Evolutionary conservation across 805 yeast genomes (phyloP).

Genomic region (Candida railenensis): DNA sequence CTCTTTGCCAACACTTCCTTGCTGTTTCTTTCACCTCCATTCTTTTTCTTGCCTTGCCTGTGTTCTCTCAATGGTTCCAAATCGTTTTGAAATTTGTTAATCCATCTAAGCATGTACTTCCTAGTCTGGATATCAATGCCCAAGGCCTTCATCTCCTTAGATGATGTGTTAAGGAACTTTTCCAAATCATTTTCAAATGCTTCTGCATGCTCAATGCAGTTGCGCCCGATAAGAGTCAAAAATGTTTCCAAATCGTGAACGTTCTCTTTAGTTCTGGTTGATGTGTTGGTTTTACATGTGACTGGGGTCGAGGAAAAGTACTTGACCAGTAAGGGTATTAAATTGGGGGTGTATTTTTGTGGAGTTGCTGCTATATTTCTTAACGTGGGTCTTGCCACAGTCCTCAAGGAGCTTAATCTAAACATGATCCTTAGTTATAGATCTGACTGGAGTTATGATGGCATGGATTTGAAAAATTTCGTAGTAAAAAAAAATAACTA

Average conservation of each 20-base stretch:
- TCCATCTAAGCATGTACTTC: constrained; percentile 72
- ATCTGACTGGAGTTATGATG: not conserved
- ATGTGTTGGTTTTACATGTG: constrained; percentile 51
- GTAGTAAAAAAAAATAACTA: no score
- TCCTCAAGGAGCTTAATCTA: not conserved
- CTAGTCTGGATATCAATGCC: constrained; percentile 77
- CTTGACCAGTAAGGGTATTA: not conserved
- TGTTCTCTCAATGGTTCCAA: constrained; percentile 53
- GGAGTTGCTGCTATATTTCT: not conserved
- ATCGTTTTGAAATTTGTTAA: constrained; percentile 61
- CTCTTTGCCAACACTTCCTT: constrained; percentile 51
- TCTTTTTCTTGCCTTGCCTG: constrained; percentile 66
- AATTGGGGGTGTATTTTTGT: not conserved
- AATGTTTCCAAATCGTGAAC: constrained; percentile 69
- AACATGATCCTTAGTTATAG: no score
- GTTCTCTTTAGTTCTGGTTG: constrained; percentile 43
- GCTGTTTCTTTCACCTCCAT: constrained; percentile 85
- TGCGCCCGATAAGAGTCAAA: constrained; percentile 76
- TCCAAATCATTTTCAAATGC: constrained; percentile 60
- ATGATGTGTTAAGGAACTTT: constrained; percentile 56
- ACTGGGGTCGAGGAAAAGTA: constrained; percentile 7
- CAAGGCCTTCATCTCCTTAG: constrained; percentile 61
- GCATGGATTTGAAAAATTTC: no score
- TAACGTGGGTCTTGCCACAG: not conserved
- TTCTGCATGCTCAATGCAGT: constrained; percentile 63